Percentiles rank a stretch among this genome's conserved stretches.
phyloP scores from a whole-genome alignment of 768 basidiomycete genomes.

The Leucogyrophana mollusca region DNA sequence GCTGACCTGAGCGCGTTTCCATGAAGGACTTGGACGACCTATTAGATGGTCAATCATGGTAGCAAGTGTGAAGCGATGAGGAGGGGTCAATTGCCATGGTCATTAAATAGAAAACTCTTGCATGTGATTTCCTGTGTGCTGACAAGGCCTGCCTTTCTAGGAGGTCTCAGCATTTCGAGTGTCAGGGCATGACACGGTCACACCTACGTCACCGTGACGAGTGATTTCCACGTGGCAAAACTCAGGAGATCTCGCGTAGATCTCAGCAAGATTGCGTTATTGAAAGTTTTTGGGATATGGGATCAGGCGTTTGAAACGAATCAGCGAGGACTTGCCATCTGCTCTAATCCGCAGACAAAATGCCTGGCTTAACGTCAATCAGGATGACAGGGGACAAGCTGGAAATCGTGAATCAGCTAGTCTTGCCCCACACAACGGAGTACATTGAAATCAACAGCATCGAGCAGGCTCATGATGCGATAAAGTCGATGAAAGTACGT shows the following conservation, averaged over 20 bases:
- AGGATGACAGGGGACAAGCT: slow-evolving; percentile 49
- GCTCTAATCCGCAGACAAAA: slow-evolving; percentile 2
- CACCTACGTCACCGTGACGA: neutral
- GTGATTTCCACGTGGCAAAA: slow-evolving; percentile 10
- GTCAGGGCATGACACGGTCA: neutral
- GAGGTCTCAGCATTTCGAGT: slow-evolving; percentile 2
- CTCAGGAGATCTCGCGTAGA: too few species aligned
- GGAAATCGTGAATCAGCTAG: slow-evolving; percentile 88
- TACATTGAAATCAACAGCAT: slow-evolving; percentile 66
- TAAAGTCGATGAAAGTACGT: slow-evolving; percentile 90
- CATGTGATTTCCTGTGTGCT: slow-evolving; percentile 33
- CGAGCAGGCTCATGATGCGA: slow-evolving; percentile 88
- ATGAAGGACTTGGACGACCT: slow-evolving; percentile 84
- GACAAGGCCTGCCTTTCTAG: slow-evolving; percentile 17
- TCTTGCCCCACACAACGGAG: slow-evolving; percentile 76
- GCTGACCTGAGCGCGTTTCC: slow-evolving; percentile 81
- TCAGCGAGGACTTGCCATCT: neutral
- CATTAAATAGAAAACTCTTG: slow-evolving; percentile 7
- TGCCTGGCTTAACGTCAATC: slow-evolving; percentile 38
- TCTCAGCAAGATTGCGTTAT: neutral
- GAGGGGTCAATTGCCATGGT: neutral
- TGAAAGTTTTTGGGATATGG: neutral
- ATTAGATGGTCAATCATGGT: slow-evolving; percentile 92
- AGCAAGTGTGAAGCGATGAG: slow-evolving; percentile 2
- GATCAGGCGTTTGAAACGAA: neutral